phyloP scores from a whole-genome alignment of 1,139 yeast species.

The Arxiozyma slooffiae region DNA sequence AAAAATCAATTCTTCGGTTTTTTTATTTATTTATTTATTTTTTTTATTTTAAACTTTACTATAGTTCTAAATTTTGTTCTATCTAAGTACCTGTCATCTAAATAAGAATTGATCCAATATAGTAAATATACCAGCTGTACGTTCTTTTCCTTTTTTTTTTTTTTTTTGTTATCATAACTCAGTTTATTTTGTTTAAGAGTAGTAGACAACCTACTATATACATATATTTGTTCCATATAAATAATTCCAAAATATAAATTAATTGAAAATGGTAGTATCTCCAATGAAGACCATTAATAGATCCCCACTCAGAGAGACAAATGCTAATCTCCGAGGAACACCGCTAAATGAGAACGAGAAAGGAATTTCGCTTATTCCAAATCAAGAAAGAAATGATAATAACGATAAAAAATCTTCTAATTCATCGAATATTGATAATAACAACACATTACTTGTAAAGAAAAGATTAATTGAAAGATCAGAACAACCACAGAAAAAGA shows the following conservation, averaged over 20 bases:
- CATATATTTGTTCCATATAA: neutral
- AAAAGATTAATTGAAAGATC: constrained; percentile 19
- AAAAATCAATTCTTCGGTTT: neutral
- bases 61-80: neutral
- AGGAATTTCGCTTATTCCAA: neutral
- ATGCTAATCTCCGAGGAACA: constrained; percentile 21
- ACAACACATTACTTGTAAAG: constrained; percentile 6
- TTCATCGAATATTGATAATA: neutral
- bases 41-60: too few relatives aligned
- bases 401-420: neutral
- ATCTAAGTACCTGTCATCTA: neutral
- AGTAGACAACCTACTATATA: neutral
- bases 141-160: too few relatives aligned
- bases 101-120: neutral
- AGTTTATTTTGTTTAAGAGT: neutral
- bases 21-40: too few relatives aligned
- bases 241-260: neutral
- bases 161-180: neutral
- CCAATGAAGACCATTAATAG: constrained; percentile 15
- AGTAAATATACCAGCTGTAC: neutral
- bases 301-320: constrained; percentile 30
- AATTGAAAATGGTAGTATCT: constrained; percentile 7
- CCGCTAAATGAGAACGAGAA: neutral
- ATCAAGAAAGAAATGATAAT: neutral
- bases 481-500: constrained; percentile 15